A percentile compares a stretch with the other conserved stretches of the same genome.
These are phyloP conservation scores for Leptographium wingfieldii DNA, from an alignment of 2,329 filamentous ascomycete species.

Conservation along the genomic window DNA sequence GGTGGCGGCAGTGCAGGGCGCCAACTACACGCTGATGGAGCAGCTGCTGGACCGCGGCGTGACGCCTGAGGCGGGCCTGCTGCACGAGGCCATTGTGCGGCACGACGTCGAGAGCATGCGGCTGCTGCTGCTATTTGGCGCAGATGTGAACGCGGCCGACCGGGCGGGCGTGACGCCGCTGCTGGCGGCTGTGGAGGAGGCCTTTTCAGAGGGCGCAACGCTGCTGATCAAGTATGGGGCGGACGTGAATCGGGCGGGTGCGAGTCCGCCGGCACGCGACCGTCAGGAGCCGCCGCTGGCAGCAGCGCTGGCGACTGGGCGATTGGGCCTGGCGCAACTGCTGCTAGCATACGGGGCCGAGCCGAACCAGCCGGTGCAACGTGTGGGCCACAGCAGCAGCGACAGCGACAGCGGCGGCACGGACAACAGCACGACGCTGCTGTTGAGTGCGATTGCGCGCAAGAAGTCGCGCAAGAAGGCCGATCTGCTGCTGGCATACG, in stretches of 20 bases:
- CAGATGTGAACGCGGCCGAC: conserved; percentile 40
- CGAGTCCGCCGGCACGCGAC: conserved; percentile 26
- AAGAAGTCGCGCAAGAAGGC: conserved; percentile 40
- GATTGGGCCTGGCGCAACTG: conserved; percentile 43
- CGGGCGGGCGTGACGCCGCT: conserved; percentile 38
- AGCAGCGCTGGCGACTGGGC: conserved; percentile 35
- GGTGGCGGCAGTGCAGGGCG: conserved; percentile 39
- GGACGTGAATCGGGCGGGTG: conserved; percentile 37
- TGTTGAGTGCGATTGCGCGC: conserved; percentile 48
- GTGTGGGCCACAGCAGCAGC: conserved; percentile 17
- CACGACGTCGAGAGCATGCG: conserved; percentile 41
- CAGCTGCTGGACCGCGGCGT: conserved; percentile 47
- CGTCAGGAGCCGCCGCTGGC: conserved; percentile 40
- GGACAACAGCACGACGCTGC: conserved; percentile 43
- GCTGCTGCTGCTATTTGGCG: conserved; percentile 43
- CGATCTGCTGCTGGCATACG: conserved; percentile 47
- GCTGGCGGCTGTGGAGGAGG: conserved; percentile 35
- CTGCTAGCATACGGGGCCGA: conserved; percentile 50
- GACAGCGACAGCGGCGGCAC: conserved; percentile 7
- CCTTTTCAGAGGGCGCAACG: conserved; percentile 42
- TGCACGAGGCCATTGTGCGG: conserved; percentile 39
- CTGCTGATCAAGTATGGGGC: conserved; percentile 53
- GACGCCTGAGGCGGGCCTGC: conserved; percentile 34
- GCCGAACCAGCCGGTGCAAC: conserved; percentile 33
- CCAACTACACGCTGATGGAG: conserved; percentile 43